These are phyloP conservation scores for Byssothecium circinans DNA, from an alignment of 2,329 filamentous ascomycete species.

Conservation along the genomic window DNA sequence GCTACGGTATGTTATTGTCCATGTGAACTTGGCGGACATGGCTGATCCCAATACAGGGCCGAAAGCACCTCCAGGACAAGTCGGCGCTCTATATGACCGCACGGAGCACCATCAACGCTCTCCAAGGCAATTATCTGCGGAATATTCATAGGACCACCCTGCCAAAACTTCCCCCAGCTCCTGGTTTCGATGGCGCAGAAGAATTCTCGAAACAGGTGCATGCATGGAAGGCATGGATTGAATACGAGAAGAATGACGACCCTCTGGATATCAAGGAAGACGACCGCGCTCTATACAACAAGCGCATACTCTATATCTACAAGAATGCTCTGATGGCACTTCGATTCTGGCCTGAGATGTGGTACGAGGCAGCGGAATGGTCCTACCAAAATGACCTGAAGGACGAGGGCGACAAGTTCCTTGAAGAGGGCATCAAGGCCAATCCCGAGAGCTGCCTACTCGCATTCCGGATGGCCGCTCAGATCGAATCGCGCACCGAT, in stretches of 20 bases:
- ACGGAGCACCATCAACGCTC: conserved; percentile 81
- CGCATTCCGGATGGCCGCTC: conserved; percentile 85
- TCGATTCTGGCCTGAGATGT: conserved; percentile 92
- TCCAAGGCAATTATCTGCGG: conserved; percentile 79
- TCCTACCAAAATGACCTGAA: conserved; percentile 77
- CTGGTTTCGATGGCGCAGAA: conserved; percentile 82
- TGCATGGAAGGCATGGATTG: conserved; percentile 90
- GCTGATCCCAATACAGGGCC: conserved; percentile 61
- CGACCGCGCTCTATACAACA: conserved; percentile 72
- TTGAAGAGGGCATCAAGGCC: conserved; percentile 79
- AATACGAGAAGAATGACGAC: conserved; percentile 89
- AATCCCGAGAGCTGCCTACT: conserved; percentile 94
- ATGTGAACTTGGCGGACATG: no score
- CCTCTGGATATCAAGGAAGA: conserved; percentile 83
- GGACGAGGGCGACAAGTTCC: conserved; percentile 73
- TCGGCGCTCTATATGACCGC: conserved; percentile 96
- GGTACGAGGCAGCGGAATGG: conserved; percentile 93
- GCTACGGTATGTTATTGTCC: conserved; percentile 64
- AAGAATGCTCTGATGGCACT: conserved; percentile 92
- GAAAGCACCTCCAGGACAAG: conserved; percentile 91
- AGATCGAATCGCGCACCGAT: conserved; percentile 76
- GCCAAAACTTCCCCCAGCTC: conserved; percentile 77
- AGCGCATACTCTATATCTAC: conserved; percentile 85
- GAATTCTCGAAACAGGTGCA: conserved; percentile 84
- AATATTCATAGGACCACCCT: conserved; percentile 76